phyloP scores from a whole-genome alignment of 495 filamentous ascomycete species.

The Pseudoneurospora amorphoporcata region DNA sequence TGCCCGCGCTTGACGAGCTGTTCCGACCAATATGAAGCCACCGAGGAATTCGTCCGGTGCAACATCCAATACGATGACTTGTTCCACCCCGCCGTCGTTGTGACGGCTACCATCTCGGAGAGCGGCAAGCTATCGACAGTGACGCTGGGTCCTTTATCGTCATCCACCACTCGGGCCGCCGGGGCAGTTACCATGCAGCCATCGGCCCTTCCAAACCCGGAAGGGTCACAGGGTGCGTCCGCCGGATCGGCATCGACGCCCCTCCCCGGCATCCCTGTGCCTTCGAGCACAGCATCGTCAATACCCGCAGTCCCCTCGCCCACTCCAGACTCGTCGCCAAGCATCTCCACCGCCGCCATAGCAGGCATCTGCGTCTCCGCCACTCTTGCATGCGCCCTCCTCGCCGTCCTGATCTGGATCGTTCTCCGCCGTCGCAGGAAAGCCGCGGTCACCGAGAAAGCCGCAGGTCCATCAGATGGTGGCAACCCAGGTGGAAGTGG shows the following conservation, averaged over 20 bases:
- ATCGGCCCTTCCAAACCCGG: neutral
- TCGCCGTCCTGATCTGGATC: neutral
- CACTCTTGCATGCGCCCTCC: neutral
- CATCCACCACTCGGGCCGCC: too few species aligned
- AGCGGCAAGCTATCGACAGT: neutral
- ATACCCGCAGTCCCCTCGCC: neutral
- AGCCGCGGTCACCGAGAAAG: neutral
- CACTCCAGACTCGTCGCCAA: neutral
- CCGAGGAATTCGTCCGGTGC: neutral
- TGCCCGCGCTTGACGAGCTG: constrained; percentile 10
- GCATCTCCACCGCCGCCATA: neutral
- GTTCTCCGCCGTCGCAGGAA: neutral
- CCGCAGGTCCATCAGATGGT: neutral
- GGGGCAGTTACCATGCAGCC: too few species aligned
- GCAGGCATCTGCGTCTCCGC: neutral
- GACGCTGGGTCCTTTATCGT: neutral
- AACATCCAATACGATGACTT: neutral
- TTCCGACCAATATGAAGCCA: neutral
- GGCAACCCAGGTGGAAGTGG: neutral
- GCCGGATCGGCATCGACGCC: neutral
- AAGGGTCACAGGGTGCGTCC: too few species aligned
- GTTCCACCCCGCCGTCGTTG: neutral
- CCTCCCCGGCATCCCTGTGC: neutral
- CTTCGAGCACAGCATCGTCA: neutral
- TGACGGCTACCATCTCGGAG: neutral